Evolutionary conservation across 805 yeast species (phyloP), one percentile per base, ranked within the genome.

Genomic region (Candida sanyiensis): DNA sequence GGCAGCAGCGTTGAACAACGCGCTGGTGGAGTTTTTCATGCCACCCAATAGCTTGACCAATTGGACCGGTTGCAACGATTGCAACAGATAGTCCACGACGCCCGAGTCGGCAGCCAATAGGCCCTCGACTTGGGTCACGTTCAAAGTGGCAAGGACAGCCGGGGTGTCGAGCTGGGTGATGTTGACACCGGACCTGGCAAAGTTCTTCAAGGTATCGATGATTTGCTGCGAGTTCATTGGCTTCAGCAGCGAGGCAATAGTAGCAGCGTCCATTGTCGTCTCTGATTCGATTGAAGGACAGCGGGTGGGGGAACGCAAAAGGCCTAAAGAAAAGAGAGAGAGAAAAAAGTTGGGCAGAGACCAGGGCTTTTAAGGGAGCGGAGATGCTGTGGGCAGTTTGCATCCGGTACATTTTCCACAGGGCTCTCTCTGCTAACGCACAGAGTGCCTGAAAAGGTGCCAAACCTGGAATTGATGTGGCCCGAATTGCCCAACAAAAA

Each of bases 121-220:
- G 35, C 58, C 58, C 26, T 48, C 45, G 26, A 52, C 29, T 42
- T 54, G 58, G 4, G 58, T 50, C 24, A 43, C 31, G 34, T 52
- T 54, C 37, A 54, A 33, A 13, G 40, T 35, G 4, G 51, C 21
- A 18, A 54, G 40, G 23, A 54, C 45, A 49, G 93, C 85, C 64
- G 84, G 75, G 28, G 82, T 83, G 55, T 70, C 83, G 2, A 69
- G 84, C 39, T 81, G 69, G 29, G 71, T 71, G 59, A 83, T 78
- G 49, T 73, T 90, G 45, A 84, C 83, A 40, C 57, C 57, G 6
- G 51, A 34, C 2, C 36, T 9, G 23, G 44, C 28, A 6, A 52
- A 40, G 11, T 40, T 31, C 9, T 34, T 31, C 17, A 54, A 25
- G 11, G 57, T 50, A 25, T 25, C 17, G 27, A 54, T 42, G 32